Base-by-base conservation (phyloP, 768 basidiomycete genomes). In the Agrocybe praecox region DNA sequence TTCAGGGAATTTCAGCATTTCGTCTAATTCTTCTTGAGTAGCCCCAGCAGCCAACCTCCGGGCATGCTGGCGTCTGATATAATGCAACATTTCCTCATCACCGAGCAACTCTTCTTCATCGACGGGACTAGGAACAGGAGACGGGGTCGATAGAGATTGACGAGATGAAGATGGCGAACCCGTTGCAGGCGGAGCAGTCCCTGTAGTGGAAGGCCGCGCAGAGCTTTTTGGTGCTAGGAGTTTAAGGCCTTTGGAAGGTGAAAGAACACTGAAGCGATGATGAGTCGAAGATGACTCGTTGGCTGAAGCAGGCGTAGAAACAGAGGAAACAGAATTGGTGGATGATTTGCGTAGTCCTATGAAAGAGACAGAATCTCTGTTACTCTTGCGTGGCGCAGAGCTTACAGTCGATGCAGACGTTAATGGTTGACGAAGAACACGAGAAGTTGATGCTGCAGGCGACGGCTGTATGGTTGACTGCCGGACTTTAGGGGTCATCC, bases 41-140 rank as follows among this genome's bases (percentile, higher is more conserved):
- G 92, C 88, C 24, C 94, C 94, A 12, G 82, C 80, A 10, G 92
- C 89, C 59, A 94, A 69, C 71, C 89, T 93, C 77, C 94, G 94
- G 36, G 92, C 85, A 63, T 94, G 90, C 61, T 97, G 92, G 22
- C 95, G 84, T 62, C 86, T 85, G 60, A 98, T 92, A 72, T 96
- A 99, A 56, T 90, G 88, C 66, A 91, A 73, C 97, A 99, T 99
- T 75, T 99, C 97, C 59, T 97, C 95, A 67, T 99, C 97, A 15
- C 92, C 97, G 17, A 90, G 74, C 7, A 89, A 49, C 69, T 96
- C 92, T 59, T 96, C 94, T 57, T 96, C 95, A 56, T 93, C 93
- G 2, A 90, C 77, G 2, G 83, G 77, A 62, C 85, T 87, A 23
- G 88, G 88, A 6, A 83, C 85, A 0, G 95, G 94, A 1, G 95